phyloP scores from a whole-genome alignment of 2,329 filamentous ascomycete species.

The Penicillium occitanis region DNA sequence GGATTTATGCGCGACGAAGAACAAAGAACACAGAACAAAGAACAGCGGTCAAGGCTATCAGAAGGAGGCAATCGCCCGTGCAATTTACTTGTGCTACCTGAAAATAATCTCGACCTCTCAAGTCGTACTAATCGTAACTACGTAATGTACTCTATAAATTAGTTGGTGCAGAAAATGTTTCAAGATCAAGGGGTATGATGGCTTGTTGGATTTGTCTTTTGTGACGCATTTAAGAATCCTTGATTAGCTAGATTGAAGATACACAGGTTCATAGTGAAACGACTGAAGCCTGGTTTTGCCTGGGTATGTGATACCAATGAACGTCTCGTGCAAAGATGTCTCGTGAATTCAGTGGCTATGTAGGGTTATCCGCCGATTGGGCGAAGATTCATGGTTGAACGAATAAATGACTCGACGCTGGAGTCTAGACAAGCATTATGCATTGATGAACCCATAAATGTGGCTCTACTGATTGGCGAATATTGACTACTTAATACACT shows the following conservation, averaged over 20 bases:
- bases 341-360: not conserved
- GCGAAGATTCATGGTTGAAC: not conserved
- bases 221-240: not conserved
- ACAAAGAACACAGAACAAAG: not conserved
- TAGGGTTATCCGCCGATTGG: not conserved
- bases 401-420: not conserved
- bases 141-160: not conserved
- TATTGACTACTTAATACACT: not conserved
- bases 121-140: not conserved
- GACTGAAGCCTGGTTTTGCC: not conserved
- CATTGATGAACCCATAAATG: not conserved
- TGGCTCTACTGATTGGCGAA: not conserved
- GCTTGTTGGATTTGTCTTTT: not conserved
- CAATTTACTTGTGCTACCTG: not conserved
- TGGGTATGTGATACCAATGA: not conserved
- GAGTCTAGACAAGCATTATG: not conserved
- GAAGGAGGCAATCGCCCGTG: not conserved
- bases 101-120: not conserved
- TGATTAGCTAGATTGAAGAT: not conserved
- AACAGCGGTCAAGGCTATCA: not conserved
- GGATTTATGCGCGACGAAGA: not conserved
- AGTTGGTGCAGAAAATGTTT: not conserved
- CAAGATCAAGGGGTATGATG: not conserved
- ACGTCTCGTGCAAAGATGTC: not conserved
- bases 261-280: not conserved